Evolutionary conservation across 1,139 yeast genomes (phyloP), one percentile per base, ranked within the genome.

Genomic region (Diutina catenulata): DNA sequence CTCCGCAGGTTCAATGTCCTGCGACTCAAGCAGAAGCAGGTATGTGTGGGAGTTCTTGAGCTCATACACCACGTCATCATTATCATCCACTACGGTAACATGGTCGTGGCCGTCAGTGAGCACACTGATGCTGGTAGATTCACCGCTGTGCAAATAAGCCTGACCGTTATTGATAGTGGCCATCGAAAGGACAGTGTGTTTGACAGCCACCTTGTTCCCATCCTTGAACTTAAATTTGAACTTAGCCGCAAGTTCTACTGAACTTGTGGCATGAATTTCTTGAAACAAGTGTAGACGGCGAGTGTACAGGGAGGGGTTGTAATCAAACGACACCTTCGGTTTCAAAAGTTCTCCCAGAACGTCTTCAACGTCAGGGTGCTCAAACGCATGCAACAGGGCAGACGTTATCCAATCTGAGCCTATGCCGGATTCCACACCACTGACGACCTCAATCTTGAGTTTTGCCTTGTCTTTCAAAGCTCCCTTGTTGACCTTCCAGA

Each of bases 341-440:
- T 53, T 42, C 7, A 59, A 36, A 2, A 70, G 45, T n/a, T 51
- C 51, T 39, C 80, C 81, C 14, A 49, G 42, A 14, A 68, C 55
- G 20, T 49, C 50, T 7, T 50, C 56, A 23, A 75, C 63, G 3
- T 56, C 45, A 1, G 51, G 48, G 41, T 64, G 63, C 52, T 78
- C 77, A 78, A 82, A 83, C 4, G 76, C 61, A 39, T 78, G 60
- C 33, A 82, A 51, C 46, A 73, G 76, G n/a, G 80, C 87, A 27
- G 79, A 64, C 19, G 80, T 62, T 37, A 80, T 68, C 94, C 94
- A 82, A 55, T 80, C 73, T 26, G 67, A 60, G 1, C 79, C 82
- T 37, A 76, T 62, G 3, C 57, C 47, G 18, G 64, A 71, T 39
- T 67, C 70, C 25, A 72, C 47, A 24, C 86, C 86, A 50, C 80